These are phyloP conservation scores for Micromonas pusilla DNA, from an alignment of 139 green algal genomes.

Conservation along the genomic window DNA sequence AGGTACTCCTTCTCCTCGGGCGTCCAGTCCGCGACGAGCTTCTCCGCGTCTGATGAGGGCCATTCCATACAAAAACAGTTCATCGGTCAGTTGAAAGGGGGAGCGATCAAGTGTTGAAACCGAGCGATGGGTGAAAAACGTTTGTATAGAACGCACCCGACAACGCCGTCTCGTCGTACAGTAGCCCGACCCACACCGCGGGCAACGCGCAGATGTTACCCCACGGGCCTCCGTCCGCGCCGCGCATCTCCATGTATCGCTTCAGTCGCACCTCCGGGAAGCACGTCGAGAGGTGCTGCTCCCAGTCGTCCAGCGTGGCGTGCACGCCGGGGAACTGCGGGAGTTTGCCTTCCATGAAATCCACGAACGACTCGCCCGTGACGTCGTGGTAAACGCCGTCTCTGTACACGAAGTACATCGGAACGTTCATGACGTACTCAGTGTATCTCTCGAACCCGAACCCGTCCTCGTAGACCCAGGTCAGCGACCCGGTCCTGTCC, in stretches of 20 bases:
- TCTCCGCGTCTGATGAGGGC: slow-evolving; percentile 56
- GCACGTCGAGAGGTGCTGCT: slow-evolving; percentile 91
- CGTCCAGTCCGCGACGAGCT: slow-evolving; percentile 75
- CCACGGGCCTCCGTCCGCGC: slow-evolving; percentile 87
- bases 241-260: slow-evolving; percentile 94
- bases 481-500: slow-evolving; percentile 75
- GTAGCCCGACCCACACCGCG: slow-evolving; percentile 69
- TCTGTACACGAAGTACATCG: slow-evolving; percentile 99
- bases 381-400: slow-evolving; percentile 82
- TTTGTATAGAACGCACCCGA: too few species aligned
- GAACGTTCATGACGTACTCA: slow-evolving; percentile 91
- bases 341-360: slow-evolving; percentile 55
- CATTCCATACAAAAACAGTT: too few species aligned
- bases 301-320: slow-evolving; percentile 86
- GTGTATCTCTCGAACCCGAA: slow-evolving; percentile 76
- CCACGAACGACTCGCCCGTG: slow-evolving; percentile 49
- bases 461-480: slow-evolving; percentile 87
- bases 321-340: slow-evolving; percentile 69
- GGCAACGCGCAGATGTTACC: slow-evolving; percentile 85
- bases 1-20: slow-evolving; percentile 68
- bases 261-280: slow-evolving; percentile 96
- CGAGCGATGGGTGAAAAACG: too few species aligned
- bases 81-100: too few species aligned
- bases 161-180: slow-evolving; percentile 72
- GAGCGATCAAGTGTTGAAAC: too few species aligned